These are phyloP conservation scores for Pleurotus djamor DNA, from an alignment of 768 basidiomycete genomes.

Conservation along the genomic window DNA sequence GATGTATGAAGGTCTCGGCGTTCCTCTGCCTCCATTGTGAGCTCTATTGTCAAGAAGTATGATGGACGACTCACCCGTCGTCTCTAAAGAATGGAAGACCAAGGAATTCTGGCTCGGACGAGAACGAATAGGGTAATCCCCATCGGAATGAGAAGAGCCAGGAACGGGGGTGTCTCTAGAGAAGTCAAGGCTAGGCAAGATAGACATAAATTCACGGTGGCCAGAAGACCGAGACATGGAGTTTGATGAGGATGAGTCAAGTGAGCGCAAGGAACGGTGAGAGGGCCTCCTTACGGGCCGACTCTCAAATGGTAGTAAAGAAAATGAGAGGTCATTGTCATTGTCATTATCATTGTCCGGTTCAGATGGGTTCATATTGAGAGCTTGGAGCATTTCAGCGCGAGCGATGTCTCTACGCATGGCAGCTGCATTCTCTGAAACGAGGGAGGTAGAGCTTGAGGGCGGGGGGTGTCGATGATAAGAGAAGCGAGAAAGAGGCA, in stretches of 20 bases:
- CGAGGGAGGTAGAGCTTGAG: conserved; percentile 34
- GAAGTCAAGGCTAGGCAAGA: conserved; percentile 2
- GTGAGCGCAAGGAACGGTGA: not conserved
- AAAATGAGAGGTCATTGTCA: not conserved
- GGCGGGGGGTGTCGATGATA: conserved; percentile 14
- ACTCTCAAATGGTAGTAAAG: not conserved
- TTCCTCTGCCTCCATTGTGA: not conserved
- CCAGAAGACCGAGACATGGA: too few relatives aligned
- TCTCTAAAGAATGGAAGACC: not conserved
- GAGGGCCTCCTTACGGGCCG: not conserved
- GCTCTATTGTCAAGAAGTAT: too few relatives aligned
- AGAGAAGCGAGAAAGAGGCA: conserved; percentile 10
- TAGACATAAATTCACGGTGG: not conserved
- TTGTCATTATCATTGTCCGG: not conserved
- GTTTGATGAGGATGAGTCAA: not conserved
- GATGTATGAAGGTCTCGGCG: not conserved
- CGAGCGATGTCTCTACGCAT: conserved; percentile 34
- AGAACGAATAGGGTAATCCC: not conserved
- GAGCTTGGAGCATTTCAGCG: conserved; percentile 26
- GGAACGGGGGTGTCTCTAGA: not conserved
- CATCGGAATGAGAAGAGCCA: not conserved
- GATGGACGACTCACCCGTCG: not conserved
- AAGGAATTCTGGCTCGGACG: not conserved
- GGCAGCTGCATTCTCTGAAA: conserved; percentile 43
- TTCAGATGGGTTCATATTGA: conserved; percentile 1